Evolutionary conservation across 495 filamentous ascomycete genomes (phyloP).

Genomic region (Viridothelium virens): DNA sequence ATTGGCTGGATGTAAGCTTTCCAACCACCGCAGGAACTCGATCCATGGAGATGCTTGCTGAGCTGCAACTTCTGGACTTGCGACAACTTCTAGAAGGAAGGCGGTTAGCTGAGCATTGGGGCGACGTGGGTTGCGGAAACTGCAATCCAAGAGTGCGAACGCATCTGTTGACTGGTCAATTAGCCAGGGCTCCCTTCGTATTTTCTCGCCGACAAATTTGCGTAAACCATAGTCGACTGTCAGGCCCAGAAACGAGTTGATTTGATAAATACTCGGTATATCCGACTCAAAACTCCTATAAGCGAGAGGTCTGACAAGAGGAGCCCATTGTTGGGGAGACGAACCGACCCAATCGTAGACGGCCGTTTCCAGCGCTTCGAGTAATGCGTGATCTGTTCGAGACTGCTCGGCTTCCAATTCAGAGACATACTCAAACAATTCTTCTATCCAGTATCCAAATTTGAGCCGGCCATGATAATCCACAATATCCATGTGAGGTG

Average conservation of each 20-base stretch:
- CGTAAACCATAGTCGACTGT: background rate
- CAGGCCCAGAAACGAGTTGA: background rate
- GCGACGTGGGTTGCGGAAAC: background rate
- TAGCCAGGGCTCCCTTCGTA: background rate
- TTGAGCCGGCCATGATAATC: background rate
- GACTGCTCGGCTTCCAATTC: background rate
- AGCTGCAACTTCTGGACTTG: background rate
- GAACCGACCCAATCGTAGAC: background rate
- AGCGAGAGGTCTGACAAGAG: background rate
- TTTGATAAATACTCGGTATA: background rate
- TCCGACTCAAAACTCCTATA: background rate
- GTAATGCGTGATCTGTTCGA: background rate
- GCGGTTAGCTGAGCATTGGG: background rate
- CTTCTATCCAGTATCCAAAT: background rate
- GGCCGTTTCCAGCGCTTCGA: background rate
- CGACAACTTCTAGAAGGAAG: background rate
- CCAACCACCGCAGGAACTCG: background rate
- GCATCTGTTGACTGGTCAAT: background rate
- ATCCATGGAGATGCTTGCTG: conserved; percentile 1
- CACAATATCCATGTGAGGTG: background rate
- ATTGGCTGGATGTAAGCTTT: background rate
- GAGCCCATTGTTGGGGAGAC: background rate
- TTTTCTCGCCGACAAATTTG: background rate
- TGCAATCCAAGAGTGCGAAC: background rate
- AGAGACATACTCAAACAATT: background rate